A percentile compares a stretch with the other conserved stretches of the same genome.
Conservation (phyloP, 768 basidiomycete genomes). For the Cystobasidium tubakii region DNA sequence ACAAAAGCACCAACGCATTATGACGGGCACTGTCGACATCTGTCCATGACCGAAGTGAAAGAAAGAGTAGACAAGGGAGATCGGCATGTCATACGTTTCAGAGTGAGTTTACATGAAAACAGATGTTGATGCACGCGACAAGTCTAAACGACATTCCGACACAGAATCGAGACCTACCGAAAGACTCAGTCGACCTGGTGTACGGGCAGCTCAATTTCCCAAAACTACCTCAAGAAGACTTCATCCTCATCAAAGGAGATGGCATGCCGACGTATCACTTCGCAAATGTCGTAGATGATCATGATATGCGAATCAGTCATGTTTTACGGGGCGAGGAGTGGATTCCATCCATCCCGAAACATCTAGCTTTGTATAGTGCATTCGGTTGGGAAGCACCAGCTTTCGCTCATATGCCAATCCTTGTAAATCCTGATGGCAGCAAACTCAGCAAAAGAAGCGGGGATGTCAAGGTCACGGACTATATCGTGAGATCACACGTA, state of each 20-base stretch:
- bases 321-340: conserved; percentile 95
- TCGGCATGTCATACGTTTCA: conserved; percentile 74
- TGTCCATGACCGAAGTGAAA: conserved; percentile 77
- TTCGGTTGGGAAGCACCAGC: conserved; percentile 66
- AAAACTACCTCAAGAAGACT: conserved; percentile 55
- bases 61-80: conserved; percentile 69
- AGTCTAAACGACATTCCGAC: no score
- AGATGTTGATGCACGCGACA: no score
- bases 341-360: conserved; percentile 85
- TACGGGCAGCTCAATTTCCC: conserved; percentile 69
- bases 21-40: conserved; percentile 77
- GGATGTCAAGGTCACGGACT: conserved; percentile 78
- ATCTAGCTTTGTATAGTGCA: conserved; percentile 78
- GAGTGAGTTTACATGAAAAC: conserved; percentile 58
- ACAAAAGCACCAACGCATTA: conserved; percentile 73
- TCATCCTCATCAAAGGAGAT: conserved; percentile 85
- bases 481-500: conserved; percentile 50
- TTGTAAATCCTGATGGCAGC: conserved; percentile 79
- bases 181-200: conserved; percentile 46
- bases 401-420: conserved; percentile 84
- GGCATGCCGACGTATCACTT: conserved; percentile 92
- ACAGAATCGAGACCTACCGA: conserved; percentile 29
- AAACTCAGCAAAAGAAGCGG: conserved; percentile 95
- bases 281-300: conserved; percentile 90
- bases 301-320: conserved; percentile 92